These are phyloP conservation scores for Ascocoryne sarcoides DNA, from an alignment of 2,329 filamentous ascomycete genomes.

Conservation along the genomic window DNA sequence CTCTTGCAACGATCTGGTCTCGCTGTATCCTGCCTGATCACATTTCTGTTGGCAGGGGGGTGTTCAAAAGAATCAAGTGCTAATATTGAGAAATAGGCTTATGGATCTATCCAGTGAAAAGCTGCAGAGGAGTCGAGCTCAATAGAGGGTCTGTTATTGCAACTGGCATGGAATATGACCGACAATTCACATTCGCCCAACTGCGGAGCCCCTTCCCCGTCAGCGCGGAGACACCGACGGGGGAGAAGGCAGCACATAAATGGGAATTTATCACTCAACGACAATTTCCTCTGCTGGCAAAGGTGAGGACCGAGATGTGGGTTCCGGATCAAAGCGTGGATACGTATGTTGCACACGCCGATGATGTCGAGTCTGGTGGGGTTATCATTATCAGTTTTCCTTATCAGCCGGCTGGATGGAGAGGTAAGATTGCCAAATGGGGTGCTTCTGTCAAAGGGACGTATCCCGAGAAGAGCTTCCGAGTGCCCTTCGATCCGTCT, in stretches of 20 bases:
- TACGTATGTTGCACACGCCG: constrained; percentile 38
- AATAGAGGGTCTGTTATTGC: constrained; percentile 52
- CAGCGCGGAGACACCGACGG: constrained; percentile 28
- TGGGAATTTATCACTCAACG: constrained; percentile 69
- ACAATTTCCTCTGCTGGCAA: constrained; percentile 61
- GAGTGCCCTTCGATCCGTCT: constrained; percentile 57
- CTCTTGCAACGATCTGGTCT: too few species aligned
- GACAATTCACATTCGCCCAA: constrained; percentile 76
- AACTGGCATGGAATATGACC: constrained; percentile 68
- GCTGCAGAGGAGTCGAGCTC: constrained; percentile 69
- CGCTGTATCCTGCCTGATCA: too few species aligned
- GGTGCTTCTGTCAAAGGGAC: constrained; percentile 44
- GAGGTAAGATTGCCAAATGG: constrained; percentile 36
- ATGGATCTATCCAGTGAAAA: constrained; percentile 76
- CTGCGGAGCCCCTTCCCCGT: constrained; percentile 41
- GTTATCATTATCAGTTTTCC: constrained; percentile 63
- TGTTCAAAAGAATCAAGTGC: too few species aligned
- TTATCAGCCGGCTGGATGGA: constrained; percentile 42
- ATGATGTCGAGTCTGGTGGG: constrained; percentile 43
- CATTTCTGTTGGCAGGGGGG: too few species aligned
- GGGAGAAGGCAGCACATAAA: constrained; percentile 34
- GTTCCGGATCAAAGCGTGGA: constrained; percentile 52
- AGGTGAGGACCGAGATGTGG: constrained; percentile 60
- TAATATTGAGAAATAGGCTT: constrained; percentile 32
- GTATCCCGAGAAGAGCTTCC: constrained; percentile 53